phyloP scores from a whole-genome alignment of 2,329 filamentous ascomycete species.

The Fusarium graminum region DNA sequence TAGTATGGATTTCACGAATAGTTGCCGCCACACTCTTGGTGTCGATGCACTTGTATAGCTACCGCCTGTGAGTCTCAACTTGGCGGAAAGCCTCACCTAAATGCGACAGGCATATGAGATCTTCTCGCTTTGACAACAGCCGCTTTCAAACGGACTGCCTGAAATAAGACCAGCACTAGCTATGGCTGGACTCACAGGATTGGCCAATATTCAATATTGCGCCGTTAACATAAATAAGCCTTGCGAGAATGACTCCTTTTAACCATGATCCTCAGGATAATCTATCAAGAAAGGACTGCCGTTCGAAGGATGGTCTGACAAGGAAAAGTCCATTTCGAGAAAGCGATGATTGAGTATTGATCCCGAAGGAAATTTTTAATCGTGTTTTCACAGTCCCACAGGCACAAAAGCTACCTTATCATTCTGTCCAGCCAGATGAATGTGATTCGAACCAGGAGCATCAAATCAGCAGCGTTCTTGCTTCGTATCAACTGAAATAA shows the following conservation, averaged over 20 bases:
- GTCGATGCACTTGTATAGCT: background rate
- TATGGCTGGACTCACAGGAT: slow-evolving; percentile 9
- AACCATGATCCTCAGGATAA: background rate
- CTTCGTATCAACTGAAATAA: no score
- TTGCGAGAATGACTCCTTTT: background rate
- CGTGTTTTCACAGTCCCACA: no score
- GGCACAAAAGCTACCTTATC: no score
- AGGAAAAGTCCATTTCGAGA: no score
- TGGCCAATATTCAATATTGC: slow-evolving; percentile 1
- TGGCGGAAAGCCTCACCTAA: background rate
- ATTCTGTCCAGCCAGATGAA: no score
- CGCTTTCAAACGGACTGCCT: slow-evolving; percentile 24
- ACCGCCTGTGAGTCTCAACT: background rate
- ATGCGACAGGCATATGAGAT: slow-evolving; percentile 1
- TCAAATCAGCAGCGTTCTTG: no score
- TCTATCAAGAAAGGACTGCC: background rate
- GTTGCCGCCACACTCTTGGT: background rate
- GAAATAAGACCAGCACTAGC: background rate
- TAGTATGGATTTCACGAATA: background rate
- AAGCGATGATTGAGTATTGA: no score
- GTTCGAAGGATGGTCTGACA: background rate
- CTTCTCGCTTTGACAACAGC: slow-evolving; percentile 10
- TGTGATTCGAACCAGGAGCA: no score
- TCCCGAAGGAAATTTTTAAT: no score
- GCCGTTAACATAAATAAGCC: background rate